Conservation (phyloP, 305 asterid species). For the Monarda citriodora region DNA sequence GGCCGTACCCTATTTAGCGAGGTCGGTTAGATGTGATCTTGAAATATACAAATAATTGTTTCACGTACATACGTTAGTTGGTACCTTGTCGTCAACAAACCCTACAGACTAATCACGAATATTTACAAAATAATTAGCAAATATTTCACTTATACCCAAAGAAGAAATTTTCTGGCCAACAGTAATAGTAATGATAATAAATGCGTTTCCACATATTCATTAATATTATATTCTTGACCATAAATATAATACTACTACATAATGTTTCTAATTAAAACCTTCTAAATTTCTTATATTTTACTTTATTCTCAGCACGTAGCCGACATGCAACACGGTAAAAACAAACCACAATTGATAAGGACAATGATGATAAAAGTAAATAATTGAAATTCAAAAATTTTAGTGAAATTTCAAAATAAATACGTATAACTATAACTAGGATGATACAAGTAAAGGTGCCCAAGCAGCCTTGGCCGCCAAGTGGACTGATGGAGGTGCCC, state of each 20-base stretch:
- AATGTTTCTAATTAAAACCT: no score
- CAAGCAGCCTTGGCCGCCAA: no score
- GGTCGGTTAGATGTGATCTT: constrained; percentile 4
- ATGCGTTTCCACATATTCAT: no score
- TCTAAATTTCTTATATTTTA: neutral
- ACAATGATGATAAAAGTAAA: neutral
- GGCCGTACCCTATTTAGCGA: no score
- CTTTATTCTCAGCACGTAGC: neutral
- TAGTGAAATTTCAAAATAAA: neutral
- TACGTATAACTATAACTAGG: neutral
- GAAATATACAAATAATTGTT: neutral
- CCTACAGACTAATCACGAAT: neutral
- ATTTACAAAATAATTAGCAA: neutral
- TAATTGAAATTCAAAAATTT: no score
- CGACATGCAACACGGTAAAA: neutral
- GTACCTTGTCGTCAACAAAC: constrained; percentile 7
- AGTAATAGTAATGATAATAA: no score
- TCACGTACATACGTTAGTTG: neutral
- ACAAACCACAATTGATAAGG: no score
- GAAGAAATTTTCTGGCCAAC: neutral
- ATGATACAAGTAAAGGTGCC: neutral
- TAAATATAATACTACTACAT: no score
- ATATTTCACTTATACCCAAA: neutral
- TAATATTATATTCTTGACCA: no score
- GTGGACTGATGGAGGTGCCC: no score